These are phyloP conservation scores for Phytophthora crassamura DNA, from an alignment of 352 stramenopile species.

Conservation along the genomic window DNA sequence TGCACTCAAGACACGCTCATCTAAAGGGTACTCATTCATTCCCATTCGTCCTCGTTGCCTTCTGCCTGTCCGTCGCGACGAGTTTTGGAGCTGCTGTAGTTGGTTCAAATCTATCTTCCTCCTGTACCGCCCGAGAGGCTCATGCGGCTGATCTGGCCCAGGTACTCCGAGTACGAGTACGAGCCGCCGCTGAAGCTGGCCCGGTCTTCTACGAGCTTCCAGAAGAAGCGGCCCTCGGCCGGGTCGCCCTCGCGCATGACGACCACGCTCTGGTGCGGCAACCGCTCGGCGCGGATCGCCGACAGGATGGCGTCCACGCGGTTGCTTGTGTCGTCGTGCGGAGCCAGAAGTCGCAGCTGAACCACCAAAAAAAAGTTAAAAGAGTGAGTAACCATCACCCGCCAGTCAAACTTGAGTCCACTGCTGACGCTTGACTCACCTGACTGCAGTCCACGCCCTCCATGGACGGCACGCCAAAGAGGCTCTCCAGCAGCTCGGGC, in stretches of 20 bases:
- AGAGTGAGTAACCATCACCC: constrained; percentile 32
- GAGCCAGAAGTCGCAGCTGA: constrained; percentile 79
- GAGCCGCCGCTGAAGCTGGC: constrained; percentile 97
- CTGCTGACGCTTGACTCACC: constrained; percentile 38
- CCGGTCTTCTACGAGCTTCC: constrained; percentile 98
- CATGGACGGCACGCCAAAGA: constrained; percentile 96
- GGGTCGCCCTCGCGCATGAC: constrained; percentile 96
- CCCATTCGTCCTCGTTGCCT: constrained; percentile 25
- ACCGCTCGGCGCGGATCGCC: constrained; percentile 89
- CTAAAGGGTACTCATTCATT: constrained; percentile 38
- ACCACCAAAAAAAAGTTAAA: constrained; percentile 20
- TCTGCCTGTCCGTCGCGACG: constrained; percentile 10
- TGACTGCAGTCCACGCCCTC: constrained; percentile 94
- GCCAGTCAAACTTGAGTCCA: constrained; percentile 14
- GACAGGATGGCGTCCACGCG: constrained; percentile 90
- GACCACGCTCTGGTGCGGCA: constrained; percentile 84
- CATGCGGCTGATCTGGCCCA: constrained; percentile 89
- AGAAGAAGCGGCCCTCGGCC: constrained; percentile 95
- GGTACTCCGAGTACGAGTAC: constrained; percentile 98
- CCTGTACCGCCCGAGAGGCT: constrained; percentile 52
- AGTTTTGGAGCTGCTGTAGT: constrained; percentile 23
- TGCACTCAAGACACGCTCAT: constrained; percentile 6
- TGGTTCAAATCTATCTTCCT: constrained; percentile 62
- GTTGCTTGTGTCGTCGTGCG: constrained; percentile 84
- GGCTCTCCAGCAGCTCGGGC: constrained; percentile 83